Base-by-base conservation (phyloP, 371 early-diverging fungal species). In the Capillidium rhysosporum region DNA sequence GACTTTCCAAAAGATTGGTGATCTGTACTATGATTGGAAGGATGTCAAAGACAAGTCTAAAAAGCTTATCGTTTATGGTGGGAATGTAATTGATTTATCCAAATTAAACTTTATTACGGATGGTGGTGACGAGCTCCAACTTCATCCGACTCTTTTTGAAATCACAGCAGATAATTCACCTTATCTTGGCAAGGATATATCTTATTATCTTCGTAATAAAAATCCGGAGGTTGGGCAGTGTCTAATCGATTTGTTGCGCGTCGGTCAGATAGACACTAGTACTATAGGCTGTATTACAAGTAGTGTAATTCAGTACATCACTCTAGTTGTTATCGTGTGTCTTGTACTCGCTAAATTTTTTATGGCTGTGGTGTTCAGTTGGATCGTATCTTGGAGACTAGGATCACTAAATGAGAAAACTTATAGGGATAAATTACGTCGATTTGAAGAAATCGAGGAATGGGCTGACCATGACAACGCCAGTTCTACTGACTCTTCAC, bases 291-390 rank as follows among this genome's bases (percentile, higher is more conserved):
- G 88, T 60, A 79, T 88, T 46, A 71, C 80, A 25, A 75, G 84
- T 2, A 79, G 81, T 58, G 77, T 85, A 40, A 76, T 82, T 9
- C 66, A 83, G 4, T 84, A 76, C 60, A 72, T 82, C 7, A 84
- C 85, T 9, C 65, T 88, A 21, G 71, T 80, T 26, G 78, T 87
- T 45, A 84, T 86, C 57, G 59, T 87, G 24, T 79, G 82, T 34
- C 81, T 82, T 0, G 86, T 89, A 21, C 46, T 86, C 60, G 76
- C 78, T 59, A 84, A 82, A 58, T 89, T 89, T 64, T 64, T 82
- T 39, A 64, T 89, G 68, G 87, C 90, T 0, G 60, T 87, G 25
- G 66, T 82, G 34, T 89, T 89, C 71, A 80, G 80, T 8, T 89
- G 87, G 87, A 71, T 79, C 39, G 64, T 85, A 41, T 76, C 79